These are phyloP conservation scores for Aspergillus neoniger DNA, from an alignment of 2,329 filamentous ascomycete genomes.

Conservation along the genomic window DNA sequence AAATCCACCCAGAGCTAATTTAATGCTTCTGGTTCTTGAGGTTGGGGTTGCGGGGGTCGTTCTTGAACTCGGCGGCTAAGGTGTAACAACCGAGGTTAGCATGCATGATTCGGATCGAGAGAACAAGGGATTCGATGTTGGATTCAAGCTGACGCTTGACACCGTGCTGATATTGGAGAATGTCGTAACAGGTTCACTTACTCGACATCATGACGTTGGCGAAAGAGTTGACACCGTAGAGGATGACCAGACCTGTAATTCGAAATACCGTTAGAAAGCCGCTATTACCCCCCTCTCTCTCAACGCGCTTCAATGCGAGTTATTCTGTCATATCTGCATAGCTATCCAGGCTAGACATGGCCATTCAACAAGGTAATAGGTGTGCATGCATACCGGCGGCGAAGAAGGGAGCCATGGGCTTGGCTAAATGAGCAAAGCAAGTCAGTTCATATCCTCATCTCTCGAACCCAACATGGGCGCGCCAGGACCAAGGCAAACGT, in stretches of 20 bases:
- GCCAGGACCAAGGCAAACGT: constrained; percentile 45
- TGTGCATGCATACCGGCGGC: constrained; percentile 72
- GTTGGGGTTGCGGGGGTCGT: constrained; percentile 81
- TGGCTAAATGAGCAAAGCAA: constrained; percentile 59
- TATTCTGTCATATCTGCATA: not conserved
- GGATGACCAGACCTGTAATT: constrained; percentile 72
- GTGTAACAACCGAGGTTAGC: constrained; percentile 24
- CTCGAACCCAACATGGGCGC: not conserved
- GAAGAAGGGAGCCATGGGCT: constrained; percentile 92
- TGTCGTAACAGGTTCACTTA: constrained; percentile 53
- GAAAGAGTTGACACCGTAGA: constrained; percentile 87
- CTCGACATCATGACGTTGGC: constrained; percentile 75
- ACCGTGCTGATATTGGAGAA: not conserved
- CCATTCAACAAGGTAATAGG: not conserved
- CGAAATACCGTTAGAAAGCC: constrained; percentile 29
- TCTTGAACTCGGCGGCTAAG: constrained; percentile 89
- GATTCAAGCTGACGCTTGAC: not conserved
- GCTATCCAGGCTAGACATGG: not conserved
- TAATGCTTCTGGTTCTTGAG: constrained; percentile 42
- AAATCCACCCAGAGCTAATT: constrained; percentile 20
- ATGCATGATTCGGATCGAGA: not conserved
- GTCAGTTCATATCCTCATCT: constrained; percentile 32
- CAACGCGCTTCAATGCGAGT: not conserved
- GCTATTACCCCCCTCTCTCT: not conserved
- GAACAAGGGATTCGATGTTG: not conserved